These are phyloP conservation scores for Solanum etuberosum DNA, from an alignment of 257 asterid species.

Conservation along the genomic window DNA sequence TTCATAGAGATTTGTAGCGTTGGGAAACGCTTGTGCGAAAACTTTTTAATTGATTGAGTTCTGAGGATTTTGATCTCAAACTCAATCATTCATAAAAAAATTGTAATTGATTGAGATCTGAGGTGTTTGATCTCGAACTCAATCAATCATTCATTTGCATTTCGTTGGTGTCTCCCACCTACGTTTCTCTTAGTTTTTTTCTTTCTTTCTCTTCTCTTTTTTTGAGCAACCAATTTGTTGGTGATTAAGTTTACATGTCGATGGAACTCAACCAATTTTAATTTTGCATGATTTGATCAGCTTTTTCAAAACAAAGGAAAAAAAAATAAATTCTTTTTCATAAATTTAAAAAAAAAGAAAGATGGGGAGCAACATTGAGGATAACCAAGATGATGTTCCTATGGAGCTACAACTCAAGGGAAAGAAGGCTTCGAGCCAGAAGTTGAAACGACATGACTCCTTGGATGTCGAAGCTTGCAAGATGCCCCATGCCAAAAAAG, in stretches of 20 bases:
- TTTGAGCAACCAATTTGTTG: neutral
- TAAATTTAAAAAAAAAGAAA: neutral
- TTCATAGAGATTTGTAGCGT: neutral
- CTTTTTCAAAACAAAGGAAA: neutral
- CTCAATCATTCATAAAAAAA: neutral
- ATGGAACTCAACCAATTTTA: neutral
- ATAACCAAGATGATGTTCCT: neutral
- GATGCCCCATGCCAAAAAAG: neutral
- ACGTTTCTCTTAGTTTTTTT: neutral
- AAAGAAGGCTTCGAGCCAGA: neutral
- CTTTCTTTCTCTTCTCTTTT: neutral
- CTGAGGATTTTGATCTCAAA: neutral
- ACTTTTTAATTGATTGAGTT: neutral
- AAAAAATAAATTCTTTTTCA: neutral
- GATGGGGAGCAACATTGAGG: neutral
- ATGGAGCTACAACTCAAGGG: neutral
- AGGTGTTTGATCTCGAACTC: neutral
- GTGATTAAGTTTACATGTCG: neutral
- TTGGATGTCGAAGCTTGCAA: neutral
- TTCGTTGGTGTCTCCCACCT: neutral
- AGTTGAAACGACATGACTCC: neutral
- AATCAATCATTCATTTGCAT: neutral
- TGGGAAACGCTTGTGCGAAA: neutral
- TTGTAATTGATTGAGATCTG: neutral
- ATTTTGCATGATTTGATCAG: neutral